Percentiles rank a stretch among this genome's conserved stretches.
Evolutionary conservation across 2,329 filamentous ascomycete species (phyloP).

Genomic region (Pyricularia pennisetigena): DNA sequence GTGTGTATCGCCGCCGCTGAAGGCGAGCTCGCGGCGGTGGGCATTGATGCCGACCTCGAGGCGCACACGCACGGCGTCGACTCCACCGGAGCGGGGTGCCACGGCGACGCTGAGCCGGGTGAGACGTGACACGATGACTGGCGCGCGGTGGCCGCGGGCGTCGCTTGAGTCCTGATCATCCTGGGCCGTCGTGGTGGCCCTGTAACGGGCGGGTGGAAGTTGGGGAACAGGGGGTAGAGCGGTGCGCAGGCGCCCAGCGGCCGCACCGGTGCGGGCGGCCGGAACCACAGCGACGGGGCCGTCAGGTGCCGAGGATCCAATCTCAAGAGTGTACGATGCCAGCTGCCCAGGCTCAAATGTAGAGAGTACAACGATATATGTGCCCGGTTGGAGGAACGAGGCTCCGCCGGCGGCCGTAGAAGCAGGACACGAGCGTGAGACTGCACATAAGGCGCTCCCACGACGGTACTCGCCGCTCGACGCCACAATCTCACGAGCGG

Average conservation of each 20-base stretch:
- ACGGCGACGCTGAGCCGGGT: constrained; percentile 51
- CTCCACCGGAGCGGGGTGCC: constrained; percentile 8
- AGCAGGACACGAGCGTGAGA: constrained; percentile 17
- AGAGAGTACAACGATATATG: constrained; percentile 82
- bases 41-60: constrained; percentile 58
- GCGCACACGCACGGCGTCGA: constrained; percentile 50
- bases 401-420: not conserved
- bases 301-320: constrained; percentile 48
- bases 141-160: constrained; percentile 27
- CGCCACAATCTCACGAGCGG: constrained; percentile 63
- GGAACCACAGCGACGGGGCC: constrained; percentile 43
- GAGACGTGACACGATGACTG: constrained; percentile 34
- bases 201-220: not conserved
- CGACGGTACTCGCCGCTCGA: constrained; percentile 85
- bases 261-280: constrained; percentile 51
- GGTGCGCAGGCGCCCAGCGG: constrained; percentile 62
- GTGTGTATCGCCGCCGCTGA: constrained; percentile 57
- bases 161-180: constrained; percentile 5
- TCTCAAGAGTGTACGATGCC: constrained; percentile 62
- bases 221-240: constrained; percentile 41
- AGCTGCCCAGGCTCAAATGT: constrained; percentile 78
- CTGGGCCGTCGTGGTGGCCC: not conserved
- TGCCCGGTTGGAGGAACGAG: constrained; percentile 52
- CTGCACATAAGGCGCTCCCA: constrained; percentile 62
- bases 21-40: constrained; percentile 52